Conservation (phyloP, 805 yeast genomes). For the Candida ponderosae region DNA sequence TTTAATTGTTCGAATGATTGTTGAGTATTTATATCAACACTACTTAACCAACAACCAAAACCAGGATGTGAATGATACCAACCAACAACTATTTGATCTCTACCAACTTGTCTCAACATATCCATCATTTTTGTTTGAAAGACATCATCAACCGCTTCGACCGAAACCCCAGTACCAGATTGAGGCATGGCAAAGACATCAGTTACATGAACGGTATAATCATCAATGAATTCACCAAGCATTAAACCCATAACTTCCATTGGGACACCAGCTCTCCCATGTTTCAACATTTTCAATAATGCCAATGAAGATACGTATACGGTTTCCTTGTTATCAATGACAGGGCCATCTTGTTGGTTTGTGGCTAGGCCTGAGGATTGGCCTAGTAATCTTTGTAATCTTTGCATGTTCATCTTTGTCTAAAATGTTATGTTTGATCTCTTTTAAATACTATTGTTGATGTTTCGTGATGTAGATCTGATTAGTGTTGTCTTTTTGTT, state of each 20-base stretch:
- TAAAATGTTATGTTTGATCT: too few relatives aligned
- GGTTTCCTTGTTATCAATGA: conserved; percentile 92
- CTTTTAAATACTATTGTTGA: too few relatives aligned
- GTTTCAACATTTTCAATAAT: conserved; percentile 90
- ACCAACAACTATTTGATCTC: conserved; percentile 98
- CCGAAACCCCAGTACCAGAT: conserved; percentile 96
- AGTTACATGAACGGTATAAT: conserved; percentile 91
- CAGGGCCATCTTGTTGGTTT: conserved; percentile 61
- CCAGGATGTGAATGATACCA: conserved; percentile 99
- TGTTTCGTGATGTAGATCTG: too few relatives aligned
- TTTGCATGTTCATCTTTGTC: conserved; percentile 22
- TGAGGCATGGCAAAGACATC: conserved; percentile 99
- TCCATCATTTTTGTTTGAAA: conserved; percentile 99
- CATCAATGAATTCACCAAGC: conserved; percentile 98
- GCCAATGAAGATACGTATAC: conserved; percentile 96
- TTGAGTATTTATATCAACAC: conserved; percentile 96
- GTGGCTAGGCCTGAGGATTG: conserved; percentile 33
- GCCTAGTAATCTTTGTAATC: conserved; percentile 33
- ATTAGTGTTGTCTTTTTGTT: too few relatives aligned
- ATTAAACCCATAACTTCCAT: conserved; percentile 94
- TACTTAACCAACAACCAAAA: conserved; percentile 98
- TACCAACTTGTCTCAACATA: conserved; percentile 97
- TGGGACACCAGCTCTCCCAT: conserved; percentile 90
- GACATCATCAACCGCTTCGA: conserved; percentile 98
- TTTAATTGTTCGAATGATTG: conserved; percentile 96